These are phyloP conservation scores for Fraxinus floribunda DNA, from an alignment of 305 asterid species.

Conservation along the genomic window DNA sequence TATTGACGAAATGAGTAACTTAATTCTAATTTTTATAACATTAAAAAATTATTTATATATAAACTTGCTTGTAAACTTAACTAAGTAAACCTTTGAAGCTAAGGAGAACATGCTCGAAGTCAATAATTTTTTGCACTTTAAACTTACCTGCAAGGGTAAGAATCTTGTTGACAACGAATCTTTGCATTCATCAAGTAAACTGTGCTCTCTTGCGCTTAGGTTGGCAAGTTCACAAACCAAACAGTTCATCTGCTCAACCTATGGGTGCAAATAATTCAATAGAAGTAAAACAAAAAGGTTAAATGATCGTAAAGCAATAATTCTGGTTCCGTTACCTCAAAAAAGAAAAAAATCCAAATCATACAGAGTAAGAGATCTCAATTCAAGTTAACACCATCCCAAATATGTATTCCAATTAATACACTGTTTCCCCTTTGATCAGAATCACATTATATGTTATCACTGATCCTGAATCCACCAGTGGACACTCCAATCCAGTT, in stretches of 20 bases:
- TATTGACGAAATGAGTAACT: background rate
- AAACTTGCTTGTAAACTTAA: background rate
- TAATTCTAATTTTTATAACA: constrained; percentile 29
- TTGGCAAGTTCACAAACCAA: constrained; percentile 57
- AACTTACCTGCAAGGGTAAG: constrained; percentile 63
- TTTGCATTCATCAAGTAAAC: constrained; percentile 59
- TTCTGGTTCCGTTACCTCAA: background rate
- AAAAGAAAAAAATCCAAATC: background rate
- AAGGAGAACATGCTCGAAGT: background rate
- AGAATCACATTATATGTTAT: background rate
- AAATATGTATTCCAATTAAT: background rate
- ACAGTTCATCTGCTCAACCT: constrained; percentile 68
- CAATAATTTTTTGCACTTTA: background rate
- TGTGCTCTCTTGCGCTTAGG: constrained; percentile 47
- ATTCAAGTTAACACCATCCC: background rate
- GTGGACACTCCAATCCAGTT: background rate
- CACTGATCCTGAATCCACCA: background rate
- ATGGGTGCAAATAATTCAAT: constrained; percentile 20
- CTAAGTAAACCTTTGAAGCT: background rate
- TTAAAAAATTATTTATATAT: constrained; percentile 26
- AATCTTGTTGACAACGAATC: constrained; percentile 47
- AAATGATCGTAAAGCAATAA: background rate
- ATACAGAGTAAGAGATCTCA: background rate
- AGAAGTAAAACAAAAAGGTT: background rate
- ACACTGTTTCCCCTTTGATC: background rate